A percentile compares a stretch with the other conserved stretches of the same genome.
Evolutionary conservation across 1,139 yeast species (phyloP).

Genomic region (Pichia sp.): DNA sequence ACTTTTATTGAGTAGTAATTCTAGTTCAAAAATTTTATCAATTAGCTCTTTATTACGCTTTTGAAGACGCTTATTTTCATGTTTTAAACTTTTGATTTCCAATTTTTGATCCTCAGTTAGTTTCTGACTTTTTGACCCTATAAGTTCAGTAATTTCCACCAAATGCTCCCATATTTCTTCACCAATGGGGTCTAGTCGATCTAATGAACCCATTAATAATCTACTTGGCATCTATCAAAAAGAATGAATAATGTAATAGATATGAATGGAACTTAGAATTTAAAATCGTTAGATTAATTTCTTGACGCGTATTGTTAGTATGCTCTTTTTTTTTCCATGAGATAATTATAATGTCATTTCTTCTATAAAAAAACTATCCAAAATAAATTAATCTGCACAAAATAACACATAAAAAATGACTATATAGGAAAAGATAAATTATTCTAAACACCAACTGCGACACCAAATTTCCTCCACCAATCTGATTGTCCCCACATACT

Average conservation of each 20-base stretch:
- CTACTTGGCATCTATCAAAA: too few species aligned
- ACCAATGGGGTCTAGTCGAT: not conserved
- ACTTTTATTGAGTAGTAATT: too few species aligned
- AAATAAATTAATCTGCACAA: too few species aligned
- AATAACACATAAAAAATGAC: too few species aligned
- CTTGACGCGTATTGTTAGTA: too few species aligned
- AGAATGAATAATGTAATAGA: too few species aligned
- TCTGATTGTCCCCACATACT: constrained; percentile 35
- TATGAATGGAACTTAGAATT: too few species aligned
- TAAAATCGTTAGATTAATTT: too few species aligned
- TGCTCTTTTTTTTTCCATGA: too few species aligned
- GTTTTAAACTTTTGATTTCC: constrained; percentile 1
- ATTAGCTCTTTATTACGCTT: not conserved
- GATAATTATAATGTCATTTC: too few species aligned
- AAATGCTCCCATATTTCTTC: constrained; percentile 5
- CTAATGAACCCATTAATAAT: not conserved
- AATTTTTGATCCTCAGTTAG: not conserved
- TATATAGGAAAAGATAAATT: too few species aligned
- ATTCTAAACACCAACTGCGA: constrained; percentile 30
- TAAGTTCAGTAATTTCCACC: not conserved
- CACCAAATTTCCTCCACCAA: constrained; percentile 39
- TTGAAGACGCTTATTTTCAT: constrained; percentile 4
- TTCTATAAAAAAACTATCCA: too few species aligned
- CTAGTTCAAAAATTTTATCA: not conserved
- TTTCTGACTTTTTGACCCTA: not conserved